phyloP scores from a whole-genome alignment of 148 eudicot genomes.

The Nyssa sinensis region DNA sequence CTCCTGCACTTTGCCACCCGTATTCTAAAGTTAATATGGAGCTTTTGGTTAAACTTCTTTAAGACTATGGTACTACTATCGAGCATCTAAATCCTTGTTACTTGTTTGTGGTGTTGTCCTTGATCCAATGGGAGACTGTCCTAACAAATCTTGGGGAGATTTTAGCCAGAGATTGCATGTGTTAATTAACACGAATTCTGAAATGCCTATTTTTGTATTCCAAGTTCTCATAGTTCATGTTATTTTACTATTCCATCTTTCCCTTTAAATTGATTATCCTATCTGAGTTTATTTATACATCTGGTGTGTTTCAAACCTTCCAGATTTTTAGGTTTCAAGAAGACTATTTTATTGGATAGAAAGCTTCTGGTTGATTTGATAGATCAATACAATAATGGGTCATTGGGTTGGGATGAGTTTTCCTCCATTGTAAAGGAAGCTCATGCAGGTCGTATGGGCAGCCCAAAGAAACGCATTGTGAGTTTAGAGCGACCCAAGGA shows the following conservation, averaged over 20 bases:
- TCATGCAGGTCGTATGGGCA: constrained; percentile 53
- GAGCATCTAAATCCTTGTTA: too few relatives aligned
- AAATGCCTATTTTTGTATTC: background rate
- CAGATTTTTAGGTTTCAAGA: constrained; percentile 57
- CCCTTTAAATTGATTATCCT: background rate
- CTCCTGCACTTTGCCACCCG: too few relatives aligned
- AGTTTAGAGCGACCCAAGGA: constrained; percentile 55
- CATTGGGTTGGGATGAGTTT: constrained; percentile 53
- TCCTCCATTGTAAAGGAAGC: constrained; percentile 42
- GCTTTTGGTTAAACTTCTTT: too few relatives aligned
- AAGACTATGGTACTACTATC: too few relatives aligned
- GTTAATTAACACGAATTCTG: background rate
- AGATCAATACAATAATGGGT: constrained; percentile 44
- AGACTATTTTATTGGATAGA: constrained; percentile 50
- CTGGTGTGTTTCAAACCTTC: constrained; percentile 6
- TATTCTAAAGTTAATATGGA: too few relatives aligned
- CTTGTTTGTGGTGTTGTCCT: too few relatives aligned
- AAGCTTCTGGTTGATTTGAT: constrained; percentile 42
- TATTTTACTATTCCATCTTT: background rate
- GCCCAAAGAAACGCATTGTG: constrained; percentile 32
- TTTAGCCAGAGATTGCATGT: too few relatives aligned
- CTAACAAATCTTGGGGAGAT: too few relatives aligned
- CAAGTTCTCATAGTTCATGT: background rate
- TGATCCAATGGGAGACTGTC: too few relatives aligned
- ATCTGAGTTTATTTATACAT: too few relatives aligned